phyloP scores from a whole-genome alignment of 176 grass and related monocot species.

The Musa acuminata region DNA sequence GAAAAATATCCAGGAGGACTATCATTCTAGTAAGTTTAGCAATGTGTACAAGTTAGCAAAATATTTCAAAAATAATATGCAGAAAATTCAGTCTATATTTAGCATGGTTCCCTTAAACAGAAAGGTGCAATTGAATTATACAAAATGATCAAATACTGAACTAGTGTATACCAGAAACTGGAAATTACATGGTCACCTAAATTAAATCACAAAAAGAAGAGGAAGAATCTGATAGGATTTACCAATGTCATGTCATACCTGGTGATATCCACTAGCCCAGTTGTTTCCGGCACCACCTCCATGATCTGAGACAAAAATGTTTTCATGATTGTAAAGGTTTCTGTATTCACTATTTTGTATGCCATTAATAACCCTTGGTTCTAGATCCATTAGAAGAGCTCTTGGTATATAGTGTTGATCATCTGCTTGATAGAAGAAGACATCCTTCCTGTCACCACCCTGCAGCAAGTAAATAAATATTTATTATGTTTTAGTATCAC shows the following conservation, averaged over 20 bases:
- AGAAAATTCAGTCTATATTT: neutral
- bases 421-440: conserved; percentile 99
- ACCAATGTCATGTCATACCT: conserved; percentile 30
- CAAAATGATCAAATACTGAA: neutral
- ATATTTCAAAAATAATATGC: neutral
- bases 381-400: conserved; percentile 91
- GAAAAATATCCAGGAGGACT: neutral
- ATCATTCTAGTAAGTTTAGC: neutral
- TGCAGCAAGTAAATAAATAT: conserved; percentile 20
- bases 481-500: conserved; percentile 2
- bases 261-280: conserved; percentile 97
- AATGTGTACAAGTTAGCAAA: neutral
- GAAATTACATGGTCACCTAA: neutral
- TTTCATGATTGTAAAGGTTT: conserved; percentile 97
- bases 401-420: conserved; percentile 98
- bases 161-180: neutral
- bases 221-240: neutral
- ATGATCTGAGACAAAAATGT: conserved; percentile 90
- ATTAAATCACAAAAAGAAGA: neutral
- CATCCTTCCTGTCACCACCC: conserved; percentile 98
- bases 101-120: neutral
- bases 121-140: neutral
- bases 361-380: conserved; percentile 93
- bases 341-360: conserved; percentile 96
- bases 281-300: conserved; percentile 99